Conservation (phyloP, 306 rosid genomes). For the Gastrolobium bilobum region DNA sequence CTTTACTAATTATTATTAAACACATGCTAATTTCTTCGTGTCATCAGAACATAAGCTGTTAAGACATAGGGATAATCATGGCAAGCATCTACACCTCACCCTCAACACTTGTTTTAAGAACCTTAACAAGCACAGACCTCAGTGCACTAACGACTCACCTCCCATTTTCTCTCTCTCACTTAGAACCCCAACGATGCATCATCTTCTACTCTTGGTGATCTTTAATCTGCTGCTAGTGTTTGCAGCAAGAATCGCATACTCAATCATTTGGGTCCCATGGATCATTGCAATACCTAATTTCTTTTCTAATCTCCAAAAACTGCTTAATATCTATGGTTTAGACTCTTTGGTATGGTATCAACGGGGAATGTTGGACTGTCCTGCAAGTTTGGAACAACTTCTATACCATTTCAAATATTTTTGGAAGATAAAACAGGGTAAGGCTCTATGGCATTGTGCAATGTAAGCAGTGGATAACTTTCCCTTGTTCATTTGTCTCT, state of each 20-base stretch:
- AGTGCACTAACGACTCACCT: too few relatives aligned
- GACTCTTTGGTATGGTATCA: not conserved
- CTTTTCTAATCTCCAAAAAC: too few relatives aligned
- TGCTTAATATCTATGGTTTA: conserved; percentile 12
- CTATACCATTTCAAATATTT: conserved; percentile 31
- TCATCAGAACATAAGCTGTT: not conserved
- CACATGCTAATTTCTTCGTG: not conserved
- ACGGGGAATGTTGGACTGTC: conserved; percentile 12
- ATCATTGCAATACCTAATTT: too few relatives aligned
- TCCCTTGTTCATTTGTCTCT: conserved; percentile 2
- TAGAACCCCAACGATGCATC: too few relatives aligned
- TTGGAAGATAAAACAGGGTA: not conserved
- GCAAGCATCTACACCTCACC: not conserved
- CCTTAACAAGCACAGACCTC: not conserved
- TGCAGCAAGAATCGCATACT: conserved; percentile 44
- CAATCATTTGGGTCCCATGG: conserved; percentile 59
- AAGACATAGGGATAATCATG: not conserved
- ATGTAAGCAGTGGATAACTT: not conserved
- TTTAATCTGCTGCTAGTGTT: conserved; percentile 24
- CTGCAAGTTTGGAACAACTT: conserved; percentile 11
- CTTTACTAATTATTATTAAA: not conserved
- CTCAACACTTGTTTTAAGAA: not conserved
- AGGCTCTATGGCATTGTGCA: not conserved
- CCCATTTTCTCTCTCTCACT: too few relatives aligned
- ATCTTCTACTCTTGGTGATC: conserved; percentile 4